Base-by-base conservation (phyloP, 352 stramenopile species). In the Thraustochytrium sp. region DNA sequence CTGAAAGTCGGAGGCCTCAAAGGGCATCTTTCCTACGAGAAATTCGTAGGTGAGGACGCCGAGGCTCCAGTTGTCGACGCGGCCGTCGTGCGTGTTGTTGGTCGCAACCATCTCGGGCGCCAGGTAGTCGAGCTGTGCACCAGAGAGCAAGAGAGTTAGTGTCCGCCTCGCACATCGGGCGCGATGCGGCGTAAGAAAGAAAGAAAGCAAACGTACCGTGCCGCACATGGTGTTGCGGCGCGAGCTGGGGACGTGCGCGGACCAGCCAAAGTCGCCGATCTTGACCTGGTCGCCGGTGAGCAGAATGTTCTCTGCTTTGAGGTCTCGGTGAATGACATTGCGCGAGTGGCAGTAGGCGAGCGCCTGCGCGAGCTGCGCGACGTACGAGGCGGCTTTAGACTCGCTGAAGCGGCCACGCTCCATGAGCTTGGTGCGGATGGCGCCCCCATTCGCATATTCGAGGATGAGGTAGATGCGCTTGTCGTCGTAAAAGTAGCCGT, bases 241-340 rank as follows among this genome's bases (percentile, higher is more conserved):
- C 3, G 68, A 80, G 34, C 36, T 76, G 2, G 59, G 59, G 5
- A 61, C 61, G 97, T 99, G 97, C 51, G 99, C 96, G 0, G 95
- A 98, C 97, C 96, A 99, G 29, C 97, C 97, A 89, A 99, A 99
- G 86, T 99, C 97, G 29, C 96, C 96, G 85, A 99, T 98, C 89
- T 99, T 99, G 77, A 99, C 94, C 85, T 99, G 94, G 23, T n/a
- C 87, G 42, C 92, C 86, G 51, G 97, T 92, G 3, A 99, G 85
- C 18, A 99, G 88, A 55, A 99, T 89, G 88, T 99, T 99, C 87
- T 99, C 97, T 0, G 96, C 96, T 89, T 99, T 99, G 88, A 99
- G 99, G 86, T 99, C 97, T 55, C 97, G 91, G 86, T 99, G 97
- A 87, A 99, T 99, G 23, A 99, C 95, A 87, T 99, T 96, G 87